phyloP scores from a whole-genome alignment of 345 rosid genomes.

The Ceriops zippeliana region DNA sequence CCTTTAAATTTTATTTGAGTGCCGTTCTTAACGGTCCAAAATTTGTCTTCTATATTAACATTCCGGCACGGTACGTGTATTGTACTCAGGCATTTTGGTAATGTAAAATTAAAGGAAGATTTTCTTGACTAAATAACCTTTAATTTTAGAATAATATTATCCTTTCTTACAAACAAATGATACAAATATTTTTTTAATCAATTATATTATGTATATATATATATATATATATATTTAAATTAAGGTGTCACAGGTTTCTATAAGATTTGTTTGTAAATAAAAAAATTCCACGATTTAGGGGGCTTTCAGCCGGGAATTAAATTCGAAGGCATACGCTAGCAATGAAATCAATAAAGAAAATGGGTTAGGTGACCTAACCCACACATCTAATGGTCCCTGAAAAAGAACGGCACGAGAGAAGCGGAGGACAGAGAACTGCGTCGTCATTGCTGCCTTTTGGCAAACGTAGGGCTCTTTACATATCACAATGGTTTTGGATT shows the following conservation, averaged over 20 bases:
- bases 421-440: too few species aligned
- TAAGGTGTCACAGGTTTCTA: background rate
- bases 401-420: background rate
- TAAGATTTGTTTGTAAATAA: background rate
- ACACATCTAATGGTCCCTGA: background rate
- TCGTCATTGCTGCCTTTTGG: too few species aligned
- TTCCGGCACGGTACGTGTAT: too few species aligned
- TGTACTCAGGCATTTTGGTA: too few species aligned
- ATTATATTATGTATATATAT: too few species aligned
- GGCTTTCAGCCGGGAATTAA: background rate
- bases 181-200: too few species aligned
- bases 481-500: background rate
- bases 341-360: slow-evolving; percentile 29
- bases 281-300: background rate
- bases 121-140: background rate
- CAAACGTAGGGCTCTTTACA: background rate
- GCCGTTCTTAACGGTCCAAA: too few species aligned
- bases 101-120: slow-evolving; percentile 11
- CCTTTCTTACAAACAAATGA: too few species aligned
- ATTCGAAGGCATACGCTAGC: background rate
- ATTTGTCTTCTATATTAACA: too few species aligned
- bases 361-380: slow-evolving; percentile 35
- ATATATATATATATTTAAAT: too few species aligned
- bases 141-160: too few species aligned
- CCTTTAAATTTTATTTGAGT: too few species aligned